Evolutionary conservation across 306 rosid species (phyloP).

Genomic region (Rosa rugosa): DNA sequence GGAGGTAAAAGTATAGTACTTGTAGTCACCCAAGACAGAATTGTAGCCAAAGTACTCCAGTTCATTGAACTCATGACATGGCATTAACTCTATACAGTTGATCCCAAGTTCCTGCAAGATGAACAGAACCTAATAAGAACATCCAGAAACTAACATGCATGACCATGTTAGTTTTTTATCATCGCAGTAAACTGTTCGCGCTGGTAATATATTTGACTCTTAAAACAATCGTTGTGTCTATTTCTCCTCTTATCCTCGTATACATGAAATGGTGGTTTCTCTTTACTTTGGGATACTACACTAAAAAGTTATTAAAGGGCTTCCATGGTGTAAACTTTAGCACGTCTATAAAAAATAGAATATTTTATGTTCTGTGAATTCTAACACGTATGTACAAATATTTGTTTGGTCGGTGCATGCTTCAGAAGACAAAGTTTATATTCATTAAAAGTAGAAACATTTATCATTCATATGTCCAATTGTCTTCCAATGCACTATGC

Average conservation of each 20-base stretch:
- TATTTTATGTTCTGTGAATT: not conserved
- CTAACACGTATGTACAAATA: too few relatives aligned
- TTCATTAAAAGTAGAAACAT: not conserved
- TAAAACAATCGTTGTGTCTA: not conserved
- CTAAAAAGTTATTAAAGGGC: not conserved
- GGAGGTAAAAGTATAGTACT: slow-evolving; percentile 35
- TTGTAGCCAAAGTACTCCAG: slow-evolving; percentile 83
- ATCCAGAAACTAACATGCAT: slow-evolving; percentile 17
- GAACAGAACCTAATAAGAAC: slow-evolving; percentile 33
- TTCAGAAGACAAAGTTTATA: not conserved
- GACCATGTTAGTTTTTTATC: not conserved
- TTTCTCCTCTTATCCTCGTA: not conserved
- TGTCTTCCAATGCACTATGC: not conserved
- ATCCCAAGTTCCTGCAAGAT: slow-evolving; percentile 88
- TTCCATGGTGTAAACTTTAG: not conserved
- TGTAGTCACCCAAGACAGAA: slow-evolving; percentile 74
- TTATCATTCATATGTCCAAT: not conserved
- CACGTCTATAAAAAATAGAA: not conserved
- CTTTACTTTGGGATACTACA: not conserved
- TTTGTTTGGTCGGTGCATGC: slow-evolving; percentile 10
- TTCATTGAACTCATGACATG: slow-evolving; percentile 96
- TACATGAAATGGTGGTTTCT: not conserved
- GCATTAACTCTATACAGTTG: slow-evolving; percentile 95
- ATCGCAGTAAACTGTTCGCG: not conserved
- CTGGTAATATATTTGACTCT: not conserved